phyloP scores from a whole-genome alignment of 176 grass and related monocot genomes.

The Aegilops longissima region DNA sequence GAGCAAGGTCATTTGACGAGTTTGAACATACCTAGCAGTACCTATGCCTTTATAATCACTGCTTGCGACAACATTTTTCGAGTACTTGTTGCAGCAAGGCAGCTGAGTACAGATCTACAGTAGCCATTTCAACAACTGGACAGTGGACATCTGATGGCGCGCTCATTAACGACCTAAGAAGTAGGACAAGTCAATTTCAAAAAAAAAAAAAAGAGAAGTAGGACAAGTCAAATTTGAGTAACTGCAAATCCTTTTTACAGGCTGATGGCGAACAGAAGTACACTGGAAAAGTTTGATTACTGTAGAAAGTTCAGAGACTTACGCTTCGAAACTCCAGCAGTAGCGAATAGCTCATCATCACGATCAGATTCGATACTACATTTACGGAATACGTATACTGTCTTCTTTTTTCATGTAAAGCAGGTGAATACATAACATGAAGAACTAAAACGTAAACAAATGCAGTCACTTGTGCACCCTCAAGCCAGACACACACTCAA shows the following conservation, averaged over 20 bases:
- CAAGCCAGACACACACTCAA: background rate
- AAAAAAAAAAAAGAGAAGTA: background rate
- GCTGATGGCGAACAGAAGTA: background rate
- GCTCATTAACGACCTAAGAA: slow-evolving; percentile 75
- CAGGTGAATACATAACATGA: background rate
- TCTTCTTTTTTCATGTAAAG: background rate
- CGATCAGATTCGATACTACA: slow-evolving; percentile 92
- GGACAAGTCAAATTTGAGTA: slow-evolving; percentile 6
- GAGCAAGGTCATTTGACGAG: slow-evolving; percentile 58
- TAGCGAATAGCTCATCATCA: slow-evolving; percentile 92
- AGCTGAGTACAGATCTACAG: slow-evolving; percentile 77
- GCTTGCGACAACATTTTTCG: slow-evolving; percentile 98
- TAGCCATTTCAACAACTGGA: slow-evolving; percentile 85
- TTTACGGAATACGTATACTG: slow-evolving; percentile 12
- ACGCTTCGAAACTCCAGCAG: slow-evolving; percentile 86
- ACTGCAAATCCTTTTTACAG: background rate
- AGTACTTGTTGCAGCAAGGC: slow-evolving; percentile 92
- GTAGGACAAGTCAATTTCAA: slow-evolving; percentile 6
- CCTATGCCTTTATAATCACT: slow-evolving; percentile 99
- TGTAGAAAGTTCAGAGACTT: slow-evolving; percentile 81
- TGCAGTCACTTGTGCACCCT: background rate
- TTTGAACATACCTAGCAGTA: slow-evolving; percentile 97
- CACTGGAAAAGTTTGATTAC: slow-evolving; percentile 40
- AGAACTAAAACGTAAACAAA: background rate
- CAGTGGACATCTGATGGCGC: slow-evolving; percentile 69